A percentile compares a stretch with the other conserved stretches of the same genome.
These are phyloP conservation scores for Pseudonitzschia multistriata DNA, from an alignment of 108 stramenopile genomes.

Conservation along the genomic window DNA sequence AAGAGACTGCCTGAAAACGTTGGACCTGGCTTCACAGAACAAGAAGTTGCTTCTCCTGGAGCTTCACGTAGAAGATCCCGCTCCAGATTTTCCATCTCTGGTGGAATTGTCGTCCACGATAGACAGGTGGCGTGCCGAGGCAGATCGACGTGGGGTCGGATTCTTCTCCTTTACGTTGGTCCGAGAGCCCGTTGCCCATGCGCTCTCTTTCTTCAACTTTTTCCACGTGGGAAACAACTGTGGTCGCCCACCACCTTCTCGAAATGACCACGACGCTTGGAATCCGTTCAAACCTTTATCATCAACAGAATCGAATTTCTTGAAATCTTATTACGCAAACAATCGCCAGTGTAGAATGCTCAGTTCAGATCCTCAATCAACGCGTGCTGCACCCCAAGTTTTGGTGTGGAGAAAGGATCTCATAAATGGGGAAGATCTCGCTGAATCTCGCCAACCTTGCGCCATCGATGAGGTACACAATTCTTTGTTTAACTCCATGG, in stretches of 20 bases:
- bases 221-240: slow-evolving; percentile 28
- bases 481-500: slow-evolving; percentile 19
- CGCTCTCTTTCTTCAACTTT: slow-evolving; percentile 32
- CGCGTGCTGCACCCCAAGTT: background rate
- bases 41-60: slow-evolving; percentile 16
- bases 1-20: background rate
- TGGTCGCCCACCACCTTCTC: background rate
- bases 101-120: slow-evolving; percentile 6
- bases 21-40: background rate
- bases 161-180: slow-evolving; percentile 34
- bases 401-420: background rate
- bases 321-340: slow-evolving; percentile 16
- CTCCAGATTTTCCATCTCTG: slow-evolving; percentile 13
- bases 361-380: slow-evolving; percentile 10
- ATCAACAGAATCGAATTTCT: slow-evolving; percentile 25
- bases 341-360: slow-evolving; percentile 44
- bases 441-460: background rate
- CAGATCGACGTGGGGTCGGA: slow-evolving; percentile 7
- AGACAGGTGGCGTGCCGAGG: slow-evolving; percentile 26
- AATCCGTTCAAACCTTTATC: slow-evolving; percentile 18
- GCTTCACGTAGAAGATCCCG: slow-evolving; percentile 15
- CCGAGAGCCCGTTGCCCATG: slow-evolving; percentile 25
- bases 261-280: background rate
- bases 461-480: background rate
- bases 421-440: background rate